Conservation (phyloP, 2,329 filamentous ascomycete genomes). For the Pseudogymnoascus verrucosus region DNA sequence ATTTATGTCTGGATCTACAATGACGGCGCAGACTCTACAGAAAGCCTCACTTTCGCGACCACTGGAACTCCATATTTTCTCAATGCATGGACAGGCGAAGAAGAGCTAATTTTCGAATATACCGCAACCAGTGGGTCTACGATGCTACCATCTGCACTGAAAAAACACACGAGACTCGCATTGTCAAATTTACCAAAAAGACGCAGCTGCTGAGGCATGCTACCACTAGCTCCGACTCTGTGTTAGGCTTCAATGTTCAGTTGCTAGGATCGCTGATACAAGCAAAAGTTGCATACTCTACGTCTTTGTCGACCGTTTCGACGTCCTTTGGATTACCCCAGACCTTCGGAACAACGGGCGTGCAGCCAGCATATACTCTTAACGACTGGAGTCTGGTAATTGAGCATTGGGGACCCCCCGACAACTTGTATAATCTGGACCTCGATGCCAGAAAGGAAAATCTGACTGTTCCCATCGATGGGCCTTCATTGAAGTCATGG, state of each 20-base stretch:
- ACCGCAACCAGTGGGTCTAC: background rate
- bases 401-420: slow-evolving; percentile 33
- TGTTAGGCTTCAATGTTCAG: background rate
- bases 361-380: slow-evolving; percentile 20
- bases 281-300: background rate
- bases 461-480: slow-evolving; percentile 15
- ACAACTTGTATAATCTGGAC: slow-evolving; percentile 25
- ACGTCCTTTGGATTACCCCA: background rate
- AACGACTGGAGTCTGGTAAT: slow-evolving; percentile 30
- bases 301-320: background rate
- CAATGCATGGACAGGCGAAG: slow-evolving; percentile 36
- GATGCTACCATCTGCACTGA: slow-evolving; percentile 30
- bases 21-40: slow-evolving; percentile 24
- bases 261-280: background rate
- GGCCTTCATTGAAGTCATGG: background rate
- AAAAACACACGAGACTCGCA: slow-evolving; percentile 33
- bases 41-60: slow-evolving; percentile 25
- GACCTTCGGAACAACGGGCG: background rate
- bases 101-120: slow-evolving; percentile 28
- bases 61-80: slow-evolving; percentile 30
- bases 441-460: background rate
- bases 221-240: background rate
- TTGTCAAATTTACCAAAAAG: slow-evolving; percentile 22
- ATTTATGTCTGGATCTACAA: slow-evolving; percentile 34
- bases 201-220: background rate